Evolutionary conservation across 164 flowering plant genomes (phyloP).

Genomic region (Nelumbo lutea): DNA sequence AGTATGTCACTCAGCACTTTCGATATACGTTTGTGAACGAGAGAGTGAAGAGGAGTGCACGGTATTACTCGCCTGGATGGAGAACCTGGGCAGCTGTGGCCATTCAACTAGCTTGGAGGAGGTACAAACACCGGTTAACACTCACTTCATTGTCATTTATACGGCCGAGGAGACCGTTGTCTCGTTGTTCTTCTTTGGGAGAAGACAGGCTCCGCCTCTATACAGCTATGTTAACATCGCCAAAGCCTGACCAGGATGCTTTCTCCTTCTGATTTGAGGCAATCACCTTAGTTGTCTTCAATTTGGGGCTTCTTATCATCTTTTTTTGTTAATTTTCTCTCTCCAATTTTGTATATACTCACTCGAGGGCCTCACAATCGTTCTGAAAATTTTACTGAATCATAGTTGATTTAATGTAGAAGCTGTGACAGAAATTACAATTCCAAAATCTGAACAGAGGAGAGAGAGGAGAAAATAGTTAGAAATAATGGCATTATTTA

Average conservation of each 20-base stretch:
- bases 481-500: too few species aligned
- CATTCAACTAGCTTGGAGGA: slow-evolving; percentile 88
- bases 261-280: slow-evolving; percentile 29
- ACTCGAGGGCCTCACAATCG: too few species aligned
- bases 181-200: slow-evolving; percentile 70
- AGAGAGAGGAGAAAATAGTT: too few species aligned
- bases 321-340: too few species aligned
- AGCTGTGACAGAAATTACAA: too few species aligned
- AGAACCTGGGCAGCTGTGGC: slow-evolving; percentile 99
- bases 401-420: too few species aligned
- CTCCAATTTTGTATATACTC: too few species aligned
- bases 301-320: too few species aligned
- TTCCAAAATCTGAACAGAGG: too few species aligned
- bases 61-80: slow-evolving; percentile 96
- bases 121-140: slow-evolving; percentile 72
- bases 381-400: too few species aligned
- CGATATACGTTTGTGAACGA: slow-evolving; percentile 90
- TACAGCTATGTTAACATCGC: slow-evolving; percentile 86
- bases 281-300: too few species aligned
- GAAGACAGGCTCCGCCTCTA: slow-evolving; percentile 86
- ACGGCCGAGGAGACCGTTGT: slow-evolving; percentile 77
- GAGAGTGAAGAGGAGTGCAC: slow-evolving; percentile 73
- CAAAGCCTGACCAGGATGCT: slow-evolving; percentile 88
- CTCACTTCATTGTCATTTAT: slow-evolving; percentile 81
- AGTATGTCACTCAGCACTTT: slow-evolving; percentile 92